phyloP scores from a whole-genome alignment of 1,284 basidiomycete species.

The Sporisorium graminicola region DNA sequence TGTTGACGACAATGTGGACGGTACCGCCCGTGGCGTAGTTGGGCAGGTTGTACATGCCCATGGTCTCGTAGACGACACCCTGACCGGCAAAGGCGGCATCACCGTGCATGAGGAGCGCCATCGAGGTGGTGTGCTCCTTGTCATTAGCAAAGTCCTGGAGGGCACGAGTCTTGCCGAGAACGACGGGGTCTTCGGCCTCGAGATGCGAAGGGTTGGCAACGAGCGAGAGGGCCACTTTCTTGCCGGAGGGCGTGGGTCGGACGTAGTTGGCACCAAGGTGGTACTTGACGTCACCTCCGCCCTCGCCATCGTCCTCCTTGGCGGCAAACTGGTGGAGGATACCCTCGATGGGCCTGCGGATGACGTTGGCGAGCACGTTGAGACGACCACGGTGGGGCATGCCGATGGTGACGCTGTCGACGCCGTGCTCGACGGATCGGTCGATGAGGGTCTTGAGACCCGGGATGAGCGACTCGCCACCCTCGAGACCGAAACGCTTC shows the following conservation, averaged over 20 bases:
- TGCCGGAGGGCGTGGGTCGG: constrained; percentile 95
- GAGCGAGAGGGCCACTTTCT: constrained; percentile 95
- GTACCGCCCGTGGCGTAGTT: constrained; percentile 98
- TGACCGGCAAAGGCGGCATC: constrained; percentile 99
- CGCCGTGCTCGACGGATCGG: constrained; percentile 93
- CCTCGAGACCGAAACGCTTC: constrained; percentile 99
- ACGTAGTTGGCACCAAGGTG: constrained; percentile 98
- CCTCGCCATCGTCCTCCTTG: constrained; percentile 66
- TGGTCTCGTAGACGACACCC: constrained; percentile 98
- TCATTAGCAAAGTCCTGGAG: constrained; percentile 96
- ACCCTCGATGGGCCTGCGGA: constrained; percentile 97
- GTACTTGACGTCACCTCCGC: constrained; percentile 98
- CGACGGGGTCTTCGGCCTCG: constrained; percentile 96
- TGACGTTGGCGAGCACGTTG: constrained; percentile 97
- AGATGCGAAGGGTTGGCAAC: constrained; percentile 99
- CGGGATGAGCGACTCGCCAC: constrained; percentile 96
- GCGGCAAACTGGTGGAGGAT: constrained; percentile 96
- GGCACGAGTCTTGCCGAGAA: constrained; percentile 95
- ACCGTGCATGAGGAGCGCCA: constrained; percentile 95
- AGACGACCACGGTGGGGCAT: constrained; percentile 99
- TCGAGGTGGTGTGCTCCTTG: constrained; percentile 73
- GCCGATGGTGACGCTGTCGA: constrained; percentile 95
- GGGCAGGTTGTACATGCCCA: constrained; percentile 96
- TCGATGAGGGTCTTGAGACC: constrained; percentile 99
- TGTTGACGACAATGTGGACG: constrained; percentile 98